phyloP scores from a whole-genome alignment of 2,329 filamentous ascomycete genomes.

The Leptodontidium sp. region DNA sequence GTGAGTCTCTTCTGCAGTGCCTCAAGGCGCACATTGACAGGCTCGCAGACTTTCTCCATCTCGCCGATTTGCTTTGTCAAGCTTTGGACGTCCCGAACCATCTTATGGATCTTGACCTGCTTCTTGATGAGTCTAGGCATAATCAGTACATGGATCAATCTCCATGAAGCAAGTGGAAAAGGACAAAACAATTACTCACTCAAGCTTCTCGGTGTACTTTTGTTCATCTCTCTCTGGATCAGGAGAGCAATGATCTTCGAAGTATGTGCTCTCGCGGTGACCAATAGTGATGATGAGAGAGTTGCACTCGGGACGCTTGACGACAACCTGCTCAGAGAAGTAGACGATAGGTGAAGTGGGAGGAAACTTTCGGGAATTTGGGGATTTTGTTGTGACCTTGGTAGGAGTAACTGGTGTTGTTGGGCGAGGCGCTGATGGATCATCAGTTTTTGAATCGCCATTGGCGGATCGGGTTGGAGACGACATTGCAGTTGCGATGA shows the following conservation, averaged over 20 bases:
- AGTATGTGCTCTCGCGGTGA: background rate
- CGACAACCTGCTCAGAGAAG: background rate
- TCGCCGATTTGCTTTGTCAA: background rate
- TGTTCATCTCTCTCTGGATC: conserved; percentile 2
- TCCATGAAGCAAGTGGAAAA: background rate
- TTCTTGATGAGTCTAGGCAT: conserved; percentile 6
- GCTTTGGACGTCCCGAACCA: background rate
- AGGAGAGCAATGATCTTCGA: background rate
- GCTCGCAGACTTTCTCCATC: background rate
- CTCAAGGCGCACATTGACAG: background rate
- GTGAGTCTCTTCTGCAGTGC: background rate
- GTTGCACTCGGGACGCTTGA: background rate
- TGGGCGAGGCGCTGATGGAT: background rate
- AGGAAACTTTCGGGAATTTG: too few relatives aligned
- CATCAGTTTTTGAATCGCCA: background rate
- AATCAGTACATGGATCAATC: background rate
- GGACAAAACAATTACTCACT: background rate
- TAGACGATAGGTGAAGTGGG: background rate
- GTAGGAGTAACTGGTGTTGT: conserved; percentile 4
- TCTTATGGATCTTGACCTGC: background rate
- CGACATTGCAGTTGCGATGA: background rate
- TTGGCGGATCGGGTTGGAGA: conserved; percentile 9
- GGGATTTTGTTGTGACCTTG: background rate
- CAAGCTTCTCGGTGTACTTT: conserved; percentile 17
- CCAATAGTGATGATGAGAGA: background rate